These are phyloP conservation scores for Phialophora expanda DNA, from an alignment of 2,329 filamentous ascomycete species.

Conservation along the genomic window DNA sequence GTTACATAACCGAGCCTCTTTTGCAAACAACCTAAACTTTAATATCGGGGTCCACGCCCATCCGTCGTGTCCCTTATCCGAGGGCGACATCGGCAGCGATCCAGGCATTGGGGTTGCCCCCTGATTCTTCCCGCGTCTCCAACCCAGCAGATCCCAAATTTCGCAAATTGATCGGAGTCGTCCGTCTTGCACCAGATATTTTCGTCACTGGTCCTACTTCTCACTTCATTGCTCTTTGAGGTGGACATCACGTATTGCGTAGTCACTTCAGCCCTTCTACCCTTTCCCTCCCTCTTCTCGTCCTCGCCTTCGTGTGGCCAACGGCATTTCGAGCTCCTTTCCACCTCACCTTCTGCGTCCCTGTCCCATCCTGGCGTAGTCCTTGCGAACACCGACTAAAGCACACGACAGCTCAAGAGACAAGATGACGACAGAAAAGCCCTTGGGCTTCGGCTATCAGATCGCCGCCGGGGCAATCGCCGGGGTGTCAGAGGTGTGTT, in stretches of 20 bases:
- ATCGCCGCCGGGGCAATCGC: constrained; percentile 96
- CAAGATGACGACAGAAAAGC: constrained; percentile 60
- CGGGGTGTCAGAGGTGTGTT: constrained; percentile 90
- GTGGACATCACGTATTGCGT: not conserved
- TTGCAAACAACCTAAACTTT: not conserved
- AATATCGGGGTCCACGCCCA: not conserved
- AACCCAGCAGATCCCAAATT: constrained; percentile 3
- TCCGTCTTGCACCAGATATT: constrained; percentile 4
- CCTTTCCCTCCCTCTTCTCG: not conserved
- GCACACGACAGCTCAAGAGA: constrained; percentile 17
- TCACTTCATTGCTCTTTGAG: not conserved
- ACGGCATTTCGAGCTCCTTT: not conserved
- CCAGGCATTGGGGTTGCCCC: not conserved
- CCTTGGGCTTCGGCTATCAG: constrained; percentile 91
- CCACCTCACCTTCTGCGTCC: not conserved
- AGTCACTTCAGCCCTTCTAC: not conserved
- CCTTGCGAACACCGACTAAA: constrained; percentile 15
- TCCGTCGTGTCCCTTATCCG: constrained; percentile 9
- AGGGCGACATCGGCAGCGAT: not conserved
- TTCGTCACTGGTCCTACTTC: not conserved
- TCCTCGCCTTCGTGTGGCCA: not conserved
- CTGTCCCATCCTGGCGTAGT: not conserved
- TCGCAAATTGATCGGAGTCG: constrained; percentile 4
- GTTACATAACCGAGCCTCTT: not conserved
- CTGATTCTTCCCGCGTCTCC: constrained; percentile 23